A percentile compares a stretch with the other conserved stretches of the same genome.
phyloP scores from a whole-genome alignment of 2,329 filamentous ascomycete species.

The Exutisphaerella laricina region DNA sequence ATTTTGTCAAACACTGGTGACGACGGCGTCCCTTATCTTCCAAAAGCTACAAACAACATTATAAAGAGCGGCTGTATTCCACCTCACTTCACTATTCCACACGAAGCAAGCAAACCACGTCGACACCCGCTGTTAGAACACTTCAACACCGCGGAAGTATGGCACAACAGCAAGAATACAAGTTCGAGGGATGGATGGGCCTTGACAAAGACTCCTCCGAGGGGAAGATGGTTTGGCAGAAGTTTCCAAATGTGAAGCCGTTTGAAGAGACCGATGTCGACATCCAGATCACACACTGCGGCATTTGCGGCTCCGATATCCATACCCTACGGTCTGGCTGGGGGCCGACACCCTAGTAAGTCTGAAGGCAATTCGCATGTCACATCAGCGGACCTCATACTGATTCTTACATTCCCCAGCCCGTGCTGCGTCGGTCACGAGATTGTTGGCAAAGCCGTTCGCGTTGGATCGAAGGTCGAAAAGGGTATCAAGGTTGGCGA shows the following conservation, averaged over 20 bases:
- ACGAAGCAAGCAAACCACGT: no score
- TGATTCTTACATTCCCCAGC: no score
- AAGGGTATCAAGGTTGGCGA: conserved; percentile 34
- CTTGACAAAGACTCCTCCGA: conserved; percentile 44
- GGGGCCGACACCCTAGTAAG: conserved; percentile 36
- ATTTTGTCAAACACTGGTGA: no score
- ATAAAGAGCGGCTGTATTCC: no score
- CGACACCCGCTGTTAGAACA: no score
- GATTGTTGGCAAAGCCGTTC: conserved; percentile 31
- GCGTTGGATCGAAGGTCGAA: conserved; percentile 27
- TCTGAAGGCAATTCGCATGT: no score
- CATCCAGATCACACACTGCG: conserved; percentile 37
- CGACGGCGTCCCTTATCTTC: no score
- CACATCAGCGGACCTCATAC: no score
- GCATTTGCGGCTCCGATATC: conserved; percentile 31
- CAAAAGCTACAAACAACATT: no score
- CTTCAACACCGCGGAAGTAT: no score
- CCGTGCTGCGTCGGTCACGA: conserved; percentile 29
- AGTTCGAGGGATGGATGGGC: conserved; percentile 55
- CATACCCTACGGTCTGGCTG: conserved; percentile 36
- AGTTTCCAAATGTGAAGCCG: conserved; percentile 35
- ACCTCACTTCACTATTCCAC: no score
- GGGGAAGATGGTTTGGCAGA: conserved; percentile 49
- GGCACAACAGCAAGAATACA: no score
- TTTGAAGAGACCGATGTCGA: conserved; percentile 36